These are phyloP conservation scores for Cajanus cajan DNA, from an alignment of 306 rosid species.

Conservation along the genomic window DNA sequence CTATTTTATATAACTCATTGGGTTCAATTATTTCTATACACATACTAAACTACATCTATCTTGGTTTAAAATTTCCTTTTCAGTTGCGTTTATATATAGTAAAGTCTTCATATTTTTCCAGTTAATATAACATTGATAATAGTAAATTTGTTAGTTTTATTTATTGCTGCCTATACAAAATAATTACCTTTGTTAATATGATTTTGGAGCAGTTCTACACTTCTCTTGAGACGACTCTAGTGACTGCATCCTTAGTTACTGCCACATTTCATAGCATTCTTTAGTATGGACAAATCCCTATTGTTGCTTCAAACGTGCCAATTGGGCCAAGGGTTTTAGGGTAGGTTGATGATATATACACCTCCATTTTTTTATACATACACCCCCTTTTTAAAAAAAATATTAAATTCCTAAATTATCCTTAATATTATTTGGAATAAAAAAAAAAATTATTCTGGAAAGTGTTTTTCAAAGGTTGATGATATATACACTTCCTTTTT, in stretches of 20 bases:
- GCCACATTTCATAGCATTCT: constrained; percentile 88
- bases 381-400: too few species aligned
- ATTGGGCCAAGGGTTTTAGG: too few species aligned
- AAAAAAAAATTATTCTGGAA: too few species aligned
- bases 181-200: constrained; percentile 18
- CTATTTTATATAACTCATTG: neutral
- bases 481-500: too few species aligned
- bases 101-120: constrained; percentile 9
- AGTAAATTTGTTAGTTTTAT: constrained; percentile 18
- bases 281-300: constrained; percentile 90
- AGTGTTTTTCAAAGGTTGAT: too few species aligned
- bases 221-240: constrained; percentile 89
- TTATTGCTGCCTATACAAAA: neutral
- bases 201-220: constrained; percentile 82
- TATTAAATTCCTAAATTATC: too few species aligned
- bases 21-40: neutral
- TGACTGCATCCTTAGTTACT: constrained; percentile 79
- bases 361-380: too few species aligned
- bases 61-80: constrained; percentile 9
- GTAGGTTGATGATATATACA: too few species aligned
- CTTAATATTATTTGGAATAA: too few species aligned
- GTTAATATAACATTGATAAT: neutral
- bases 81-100: neutral
- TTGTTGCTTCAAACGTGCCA: too few species aligned
- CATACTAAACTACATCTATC: neutral